Base-by-base conservation (phyloP, 2,329 filamentous ascomycete species). In the Apiospora aurea region DNA sequence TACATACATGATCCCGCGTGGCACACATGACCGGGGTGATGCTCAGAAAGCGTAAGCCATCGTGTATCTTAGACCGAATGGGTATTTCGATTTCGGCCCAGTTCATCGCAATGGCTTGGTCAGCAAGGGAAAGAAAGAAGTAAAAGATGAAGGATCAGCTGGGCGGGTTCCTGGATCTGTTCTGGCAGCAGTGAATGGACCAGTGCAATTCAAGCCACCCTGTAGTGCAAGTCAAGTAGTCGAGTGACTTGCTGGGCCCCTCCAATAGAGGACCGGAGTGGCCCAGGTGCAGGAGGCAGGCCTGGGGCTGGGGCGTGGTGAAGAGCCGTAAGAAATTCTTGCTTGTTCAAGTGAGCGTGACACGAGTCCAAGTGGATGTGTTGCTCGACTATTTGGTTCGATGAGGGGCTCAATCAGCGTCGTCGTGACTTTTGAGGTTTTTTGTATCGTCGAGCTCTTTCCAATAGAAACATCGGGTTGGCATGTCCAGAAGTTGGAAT, bases 401-500 rank as follows among this genome's bases (percentile, higher is more conserved):
- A 74, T 75, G 78, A 79, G 75, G 78, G 75, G 77, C 75, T 73
- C 72, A 71, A 53, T 73, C 71, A 72, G 75, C 74, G 73, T 73
- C 74, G 71, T 73, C 74, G 71, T 77, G 74, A 73, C 72, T 73
- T 73, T 75, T 71, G 71, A 73, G 75, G 74, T 72, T 72, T 79
- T 79, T 75, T 77, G 76, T 75, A 78, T 79, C 77, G 76, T 74
- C 75, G 74, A 72, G 73, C 73, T 73, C 73, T 70, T 74, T 76
- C 79, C 77, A 80, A 80, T 80, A 76, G 76, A 72, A 77, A 75
- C 72, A 73, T 72, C 75, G 75, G 76, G 75, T 71, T 74, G 71
- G 68, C 75, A 75, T 75, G 75, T 77, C 75, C 74, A 77, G 75
- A 74, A 73, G 75, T 73, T 69, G 72, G 72, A 73, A 75, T 76